Evolutionary conservation across 2,329 filamentous ascomycete genomes (phyloP).

Genomic region (Colletotrichum sublineola): DNA sequence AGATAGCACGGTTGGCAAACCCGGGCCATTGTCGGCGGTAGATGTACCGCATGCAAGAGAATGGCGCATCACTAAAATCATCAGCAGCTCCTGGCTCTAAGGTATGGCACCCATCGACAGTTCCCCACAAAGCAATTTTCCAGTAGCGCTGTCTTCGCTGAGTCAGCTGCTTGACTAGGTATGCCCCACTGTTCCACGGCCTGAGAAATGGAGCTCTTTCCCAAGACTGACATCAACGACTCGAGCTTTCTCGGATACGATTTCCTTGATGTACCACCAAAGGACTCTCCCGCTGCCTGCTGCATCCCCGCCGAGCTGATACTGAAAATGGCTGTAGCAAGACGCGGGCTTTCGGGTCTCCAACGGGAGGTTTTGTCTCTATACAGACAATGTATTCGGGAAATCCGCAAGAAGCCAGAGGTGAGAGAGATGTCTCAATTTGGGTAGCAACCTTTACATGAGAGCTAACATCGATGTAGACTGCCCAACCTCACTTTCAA

Average conservation of each 20-base stretch:
- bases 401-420: conserved; percentile 82
- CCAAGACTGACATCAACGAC: conserved; percentile 34
- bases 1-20: neutral
- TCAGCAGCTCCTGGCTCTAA: conserved; percentile 19
- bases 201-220: conserved; percentile 16
- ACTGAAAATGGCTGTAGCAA: conserved; percentile 33
- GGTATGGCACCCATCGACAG: no score
- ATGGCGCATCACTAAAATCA: conserved; percentile 6
- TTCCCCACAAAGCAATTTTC: no score
- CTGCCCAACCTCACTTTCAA: conserved; percentile 71
- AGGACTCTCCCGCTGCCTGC: conserved; percentile 10
- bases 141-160: conserved; percentile 19
- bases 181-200: conserved; percentile 2
- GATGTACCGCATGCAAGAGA: conserved; percentile 8
- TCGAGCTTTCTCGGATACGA: conserved; percentile 12
- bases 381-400: conserved; percentile 88
- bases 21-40: conserved; percentile 6
- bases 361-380: conserved; percentile 89
- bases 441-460: neutral
- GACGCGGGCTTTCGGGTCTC: conserved; percentile 78
- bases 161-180: conserved; percentile 11
- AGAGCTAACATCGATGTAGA: conserved; percentile 54
- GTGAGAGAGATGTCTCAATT: conserved; percentile 57
- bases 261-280: conserved; percentile 6
- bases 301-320: neutral